phyloP scores from a whole-genome alignment of 495 filamentous ascomycete genomes.

The Penicillium bialowiezense region DNA sequence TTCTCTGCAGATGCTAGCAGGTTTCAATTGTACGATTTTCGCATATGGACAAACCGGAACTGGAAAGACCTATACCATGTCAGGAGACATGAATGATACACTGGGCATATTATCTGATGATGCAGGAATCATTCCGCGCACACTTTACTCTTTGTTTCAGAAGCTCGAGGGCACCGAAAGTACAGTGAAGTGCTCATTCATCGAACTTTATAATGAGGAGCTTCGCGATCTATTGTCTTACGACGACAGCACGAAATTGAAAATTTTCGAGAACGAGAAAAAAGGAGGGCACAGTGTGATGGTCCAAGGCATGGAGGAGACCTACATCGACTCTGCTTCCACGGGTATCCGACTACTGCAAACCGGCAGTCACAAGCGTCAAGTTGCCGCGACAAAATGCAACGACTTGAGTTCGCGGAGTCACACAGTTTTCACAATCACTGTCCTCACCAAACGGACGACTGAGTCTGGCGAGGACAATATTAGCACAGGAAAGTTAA shows the following conservation, averaged over 20 bases:
- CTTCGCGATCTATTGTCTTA: conserved; percentile 79
- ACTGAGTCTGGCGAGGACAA: conserved; percentile 85
- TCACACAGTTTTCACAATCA: conserved; percentile 95
- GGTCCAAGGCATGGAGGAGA: conserved; percentile 97
- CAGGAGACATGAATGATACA: conserved; percentile 89
- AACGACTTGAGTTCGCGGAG: conserved; percentile 95
- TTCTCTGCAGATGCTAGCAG: conserved; percentile 71
- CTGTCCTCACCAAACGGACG: conserved; percentile 77
- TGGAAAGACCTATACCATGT: conserved; percentile 99
- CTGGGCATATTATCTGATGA: conserved; percentile 82
- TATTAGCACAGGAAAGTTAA: conserved; percentile 90
- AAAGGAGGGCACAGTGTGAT: conserved; percentile 76
- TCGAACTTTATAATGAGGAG: conserved; percentile 97
- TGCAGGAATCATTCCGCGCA: conserved; percentile 91
- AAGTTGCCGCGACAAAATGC: conserved; percentile 97
- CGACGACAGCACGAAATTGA: conserved; percentile 82
- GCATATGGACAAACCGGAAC: conserved; percentile 98
- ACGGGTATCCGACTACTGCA: conserved; percentile 88
- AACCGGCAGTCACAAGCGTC: conserved; percentile 84
- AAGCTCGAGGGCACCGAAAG: conserved; percentile 84
- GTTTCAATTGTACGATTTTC: conserved; percentile 99
- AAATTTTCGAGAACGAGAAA: conserved; percentile 91
- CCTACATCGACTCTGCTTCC: conserved; percentile 78
- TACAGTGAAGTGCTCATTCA: conserved; percentile 96
- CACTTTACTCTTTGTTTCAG: conserved; percentile 78